A percentile compares a stretch with the other conserved stretches of the same genome.
phyloP scores from a whole-genome alignment of 768 basidiomycete genomes.

The Sutorius australiensis region DNA sequence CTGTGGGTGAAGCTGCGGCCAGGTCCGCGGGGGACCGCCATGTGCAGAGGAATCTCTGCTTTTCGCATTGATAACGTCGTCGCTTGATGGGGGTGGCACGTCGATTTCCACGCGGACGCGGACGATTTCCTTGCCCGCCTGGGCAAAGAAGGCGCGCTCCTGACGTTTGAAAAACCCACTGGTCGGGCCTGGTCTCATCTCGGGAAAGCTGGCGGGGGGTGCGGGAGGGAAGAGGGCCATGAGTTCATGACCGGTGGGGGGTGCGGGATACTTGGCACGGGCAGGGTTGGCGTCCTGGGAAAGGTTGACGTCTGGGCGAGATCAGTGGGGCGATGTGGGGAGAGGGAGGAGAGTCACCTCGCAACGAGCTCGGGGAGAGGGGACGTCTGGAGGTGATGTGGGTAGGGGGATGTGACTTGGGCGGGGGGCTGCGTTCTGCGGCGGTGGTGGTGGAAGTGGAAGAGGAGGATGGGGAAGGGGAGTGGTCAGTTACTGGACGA shows the following conservation, averaged over 20 bases:
- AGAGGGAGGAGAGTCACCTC: constrained; percentile 39
- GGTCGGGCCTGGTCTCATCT: constrained; percentile 61
- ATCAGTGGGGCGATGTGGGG: constrained; percentile 12
- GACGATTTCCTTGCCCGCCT: constrained; percentile 74
- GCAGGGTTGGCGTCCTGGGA: constrained; percentile 46
- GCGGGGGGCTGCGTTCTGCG: constrained; percentile 39
- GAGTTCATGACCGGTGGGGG: constrained; percentile 77
- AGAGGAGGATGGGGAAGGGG: constrained; percentile 55
- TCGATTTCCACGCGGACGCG: constrained; percentile 72
- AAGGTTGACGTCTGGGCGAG: constrained; percentile 58
- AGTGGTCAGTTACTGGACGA: constrained; percentile 48
- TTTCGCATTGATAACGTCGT: constrained; percentile 27
- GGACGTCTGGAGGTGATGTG: constrained; percentile 46
- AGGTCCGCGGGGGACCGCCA: constrained; percentile 22
- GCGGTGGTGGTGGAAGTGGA: constrained; percentile 46
- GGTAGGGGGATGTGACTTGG: constrained; percentile 17
- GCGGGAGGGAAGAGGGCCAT: constrained; percentile 81
- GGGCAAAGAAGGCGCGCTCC: constrained; percentile 78
- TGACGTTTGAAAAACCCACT: constrained; percentile 71
- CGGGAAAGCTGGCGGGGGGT: constrained; percentile 53
- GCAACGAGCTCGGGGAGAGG: constrained; percentile 58
- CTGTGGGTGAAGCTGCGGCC: constrained; percentile 31
- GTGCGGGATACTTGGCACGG: constrained; percentile 63
- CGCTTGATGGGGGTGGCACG: constrained; percentile 30
- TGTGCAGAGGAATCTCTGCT: constrained; percentile 22